Conservation (phyloP, 768 basidiomycete genomes). For the Galerina sulciceps region DNA sequence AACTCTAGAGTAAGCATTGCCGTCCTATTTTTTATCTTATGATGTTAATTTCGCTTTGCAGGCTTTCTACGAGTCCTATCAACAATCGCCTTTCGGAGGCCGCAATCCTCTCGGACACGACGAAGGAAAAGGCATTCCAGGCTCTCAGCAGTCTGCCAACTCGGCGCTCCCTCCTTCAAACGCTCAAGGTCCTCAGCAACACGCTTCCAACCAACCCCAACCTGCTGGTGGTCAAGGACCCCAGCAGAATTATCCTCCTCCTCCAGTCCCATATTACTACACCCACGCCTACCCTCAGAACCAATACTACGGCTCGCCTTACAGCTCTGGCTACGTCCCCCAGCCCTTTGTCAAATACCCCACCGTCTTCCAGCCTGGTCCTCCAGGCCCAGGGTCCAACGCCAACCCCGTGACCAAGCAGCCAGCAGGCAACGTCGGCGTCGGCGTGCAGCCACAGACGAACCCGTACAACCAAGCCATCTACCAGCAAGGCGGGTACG, state of each 20-base stretch:
- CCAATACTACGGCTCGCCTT: conserved; percentile 77
- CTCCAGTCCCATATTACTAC: conserved; percentile 56
- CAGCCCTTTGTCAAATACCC: conserved; percentile 81
- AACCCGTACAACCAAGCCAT: conserved; percentile 68
- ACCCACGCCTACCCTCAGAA: conserved; percentile 76
- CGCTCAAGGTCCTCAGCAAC: conserved; percentile 61
- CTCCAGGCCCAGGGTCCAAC: conserved; percentile 68
- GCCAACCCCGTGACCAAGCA: conserved; percentile 73
- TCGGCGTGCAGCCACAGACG: conserved; percentile 47
- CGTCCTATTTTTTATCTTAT: conserved; percentile 3
- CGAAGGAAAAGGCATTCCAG: conserved; percentile 73
- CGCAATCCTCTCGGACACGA: conserved; percentile 74
- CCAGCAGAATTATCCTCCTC: conserved; percentile 72
- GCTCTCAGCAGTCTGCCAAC: conserved; percentile 54
- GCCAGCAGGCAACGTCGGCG: conserved; percentile 57
- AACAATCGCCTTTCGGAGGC: conserved; percentile 65
- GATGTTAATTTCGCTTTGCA: conserved; percentile 32
- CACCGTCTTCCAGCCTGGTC: conserved; percentile 73
- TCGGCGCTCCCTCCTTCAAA: conserved; percentile 55
- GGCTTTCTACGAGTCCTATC: conserved; percentile 84
- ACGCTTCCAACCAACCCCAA: conserved; percentile 60
- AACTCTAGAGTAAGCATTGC: conserved; percentile 50
- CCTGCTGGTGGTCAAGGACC: conserved; percentile 65
- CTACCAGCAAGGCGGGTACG: conserved; percentile 61
- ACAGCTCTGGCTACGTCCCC: conserved; percentile 62